Conservation (phyloP, 2,329 filamentous ascomycete species). For the Cladophialophora yegresii region DNA sequence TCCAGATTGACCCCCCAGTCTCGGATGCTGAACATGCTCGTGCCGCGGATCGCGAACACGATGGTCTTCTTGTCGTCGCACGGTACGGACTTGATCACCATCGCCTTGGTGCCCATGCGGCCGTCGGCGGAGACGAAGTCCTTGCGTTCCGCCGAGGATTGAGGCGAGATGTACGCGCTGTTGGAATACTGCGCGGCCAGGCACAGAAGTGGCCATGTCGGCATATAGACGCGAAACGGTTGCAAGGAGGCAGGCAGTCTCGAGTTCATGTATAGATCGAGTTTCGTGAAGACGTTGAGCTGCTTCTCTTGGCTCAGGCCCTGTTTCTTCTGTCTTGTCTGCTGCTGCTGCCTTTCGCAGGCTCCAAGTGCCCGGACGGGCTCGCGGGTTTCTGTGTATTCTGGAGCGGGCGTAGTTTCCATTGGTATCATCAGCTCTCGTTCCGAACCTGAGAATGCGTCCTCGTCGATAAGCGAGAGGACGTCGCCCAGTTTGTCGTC, state of each 20-base stretch:
- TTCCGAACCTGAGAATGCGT: conserved; percentile 54
- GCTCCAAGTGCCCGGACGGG: neutral
- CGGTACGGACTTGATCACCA: conserved; percentile 78
- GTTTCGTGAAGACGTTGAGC: conserved; percentile 70
- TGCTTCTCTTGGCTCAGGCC: conserved; percentile 46
- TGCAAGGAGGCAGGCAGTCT: conserved; percentile 68
- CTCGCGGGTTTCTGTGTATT: conserved; percentile 15
- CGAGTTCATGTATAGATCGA: conserved; percentile 77
- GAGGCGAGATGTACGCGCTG: conserved; percentile 69
- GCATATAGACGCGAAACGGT: conserved; percentile 68
- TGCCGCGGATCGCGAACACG: conserved; percentile 81
- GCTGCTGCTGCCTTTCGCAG: conserved; percentile 9
- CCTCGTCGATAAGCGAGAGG: conserved; percentile 71
- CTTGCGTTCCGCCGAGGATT: conserved; percentile 61
- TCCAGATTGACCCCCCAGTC: conserved; percentile 87
- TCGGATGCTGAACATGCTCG: conserved; percentile 65
- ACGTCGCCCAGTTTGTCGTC: conserved; percentile 65
- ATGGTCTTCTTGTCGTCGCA: conserved; percentile 77
- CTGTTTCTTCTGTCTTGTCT: conserved; percentile 33
- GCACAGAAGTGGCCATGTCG: conserved; percentile 75
- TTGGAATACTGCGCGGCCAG: conserved; percentile 77
- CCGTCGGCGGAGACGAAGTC: conserved; percentile 72
- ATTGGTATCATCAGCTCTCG: conserved; percentile 36
- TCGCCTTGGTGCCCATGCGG: conserved; percentile 75
- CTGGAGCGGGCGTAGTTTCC: conserved; percentile 9